These are phyloP conservation scores for Suhomyces kilbournensis DNA, from an alignment of 805 yeast species.

Conservation along the genomic window DNA sequence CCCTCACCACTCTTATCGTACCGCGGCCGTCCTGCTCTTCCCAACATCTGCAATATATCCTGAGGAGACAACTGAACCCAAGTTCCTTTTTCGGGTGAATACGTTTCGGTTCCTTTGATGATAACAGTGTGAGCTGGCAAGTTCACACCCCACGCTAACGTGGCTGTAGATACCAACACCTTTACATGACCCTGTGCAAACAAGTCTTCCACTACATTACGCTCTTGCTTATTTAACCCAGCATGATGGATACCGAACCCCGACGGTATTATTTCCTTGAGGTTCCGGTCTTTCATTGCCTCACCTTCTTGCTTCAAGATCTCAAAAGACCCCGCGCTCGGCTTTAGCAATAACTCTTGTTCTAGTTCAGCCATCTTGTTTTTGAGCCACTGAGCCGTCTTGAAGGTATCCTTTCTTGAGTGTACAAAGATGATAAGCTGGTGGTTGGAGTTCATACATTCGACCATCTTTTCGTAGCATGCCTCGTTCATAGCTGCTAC, in stretches of 20 bases:
- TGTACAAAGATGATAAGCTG: slow-evolving; percentile 92
- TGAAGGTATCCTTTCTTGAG: slow-evolving; percentile 85
- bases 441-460: slow-evolving; percentile 56
- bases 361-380: slow-evolving; percentile 59
- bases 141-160: slow-evolving; percentile 97
- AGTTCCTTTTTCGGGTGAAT: slow-evolving; percentile 83
- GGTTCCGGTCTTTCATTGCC: slow-evolving; percentile 47
- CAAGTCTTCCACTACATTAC: slow-evolving; percentile 76
- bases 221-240: slow-evolving; percentile 69
- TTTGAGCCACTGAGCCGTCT: slow-evolving; percentile 73
- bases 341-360: slow-evolving; percentile 42
- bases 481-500: slow-evolving; percentile 85
- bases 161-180: slow-evolving; percentile 85
- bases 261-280: slow-evolving; percentile 57
- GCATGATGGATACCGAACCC: slow-evolving; percentile 95
- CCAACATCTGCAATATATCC: slow-evolving; percentile 94
- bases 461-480: slow-evolving; percentile 71
- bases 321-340: slow-evolving; percentile 58
- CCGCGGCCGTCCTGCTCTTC: slow-evolving; percentile 96
- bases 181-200: slow-evolving; percentile 87
- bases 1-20: slow-evolving; percentile 93
- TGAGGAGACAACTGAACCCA: slow-evolving; percentile 95
- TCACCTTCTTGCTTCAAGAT: slow-evolving; percentile 64
- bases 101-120: slow-evolving; percentile 89
- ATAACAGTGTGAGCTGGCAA: slow-evolving; percentile 93